Evolutionary conservation across 805 yeast genomes (phyloP).

Genomic region (Sugiyamaella smithiae): DNA sequence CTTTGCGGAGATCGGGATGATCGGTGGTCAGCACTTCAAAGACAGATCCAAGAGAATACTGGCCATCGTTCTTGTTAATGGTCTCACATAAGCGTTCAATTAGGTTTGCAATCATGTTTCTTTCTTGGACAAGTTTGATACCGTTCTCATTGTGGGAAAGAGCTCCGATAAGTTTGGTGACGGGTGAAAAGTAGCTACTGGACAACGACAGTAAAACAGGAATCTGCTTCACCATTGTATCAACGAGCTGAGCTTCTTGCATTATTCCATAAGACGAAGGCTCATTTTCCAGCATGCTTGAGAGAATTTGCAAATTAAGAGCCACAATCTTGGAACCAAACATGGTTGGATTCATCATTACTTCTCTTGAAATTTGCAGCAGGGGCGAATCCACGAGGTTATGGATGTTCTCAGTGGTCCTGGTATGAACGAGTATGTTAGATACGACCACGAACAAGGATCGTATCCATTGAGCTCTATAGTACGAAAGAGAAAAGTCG

Average conservation of each 20-base stretch:
- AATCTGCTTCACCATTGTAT: constrained; percentile 58
- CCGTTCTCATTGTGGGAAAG: constrained; percentile 77
- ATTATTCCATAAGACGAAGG: constrained; percentile 84
- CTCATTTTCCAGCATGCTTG: constrained; percentile 77
- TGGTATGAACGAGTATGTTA: constrained; percentile 64
- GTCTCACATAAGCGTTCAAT: constrained; percentile 51
- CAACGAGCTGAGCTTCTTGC: constrained; percentile 73
- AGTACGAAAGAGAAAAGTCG: constrained; percentile 30
- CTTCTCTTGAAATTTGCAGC: constrained; percentile 55
- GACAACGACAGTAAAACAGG: constrained; percentile 50
- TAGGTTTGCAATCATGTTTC: constrained; percentile 40
- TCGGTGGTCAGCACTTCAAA: constrained; percentile 83
- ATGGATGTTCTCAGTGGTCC: constrained; percentile 74
- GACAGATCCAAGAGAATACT: constrained; percentile 57
- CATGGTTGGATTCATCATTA: constrained; percentile 52
- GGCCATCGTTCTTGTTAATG: constrained; percentile 47
- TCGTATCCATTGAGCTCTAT: constrained; percentile 44
- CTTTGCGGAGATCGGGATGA: constrained; percentile 67
- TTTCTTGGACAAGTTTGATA: constrained; percentile 48
- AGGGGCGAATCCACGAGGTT: constrained; percentile 83
- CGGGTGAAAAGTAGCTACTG: constrained; percentile 53
- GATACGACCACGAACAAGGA: constrained; percentile 61
- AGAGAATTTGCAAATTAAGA: constrained; percentile 58
- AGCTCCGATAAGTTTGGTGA: constrained; percentile 80
- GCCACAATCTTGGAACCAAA: constrained; percentile 70